phyloP scores from a whole-genome alignment of 805 yeast species.

The Metschnikowia continentalis region DNA sequence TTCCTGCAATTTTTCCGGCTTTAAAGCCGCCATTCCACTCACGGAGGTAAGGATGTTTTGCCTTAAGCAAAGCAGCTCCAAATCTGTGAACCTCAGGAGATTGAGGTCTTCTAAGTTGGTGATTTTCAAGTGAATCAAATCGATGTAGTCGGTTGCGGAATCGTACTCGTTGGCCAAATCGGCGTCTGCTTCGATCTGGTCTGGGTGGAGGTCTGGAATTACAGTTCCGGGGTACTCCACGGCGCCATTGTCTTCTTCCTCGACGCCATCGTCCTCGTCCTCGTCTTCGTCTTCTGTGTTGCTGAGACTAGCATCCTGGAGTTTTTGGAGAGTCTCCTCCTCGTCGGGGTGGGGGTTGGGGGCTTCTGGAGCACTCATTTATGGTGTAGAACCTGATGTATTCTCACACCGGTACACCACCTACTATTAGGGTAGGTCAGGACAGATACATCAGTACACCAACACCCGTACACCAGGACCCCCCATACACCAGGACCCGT shows the following conservation, averaged over 20 bases:
- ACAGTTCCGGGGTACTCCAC: conserved; percentile 43
- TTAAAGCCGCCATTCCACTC: conserved; percentile 52
- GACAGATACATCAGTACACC: background rate
- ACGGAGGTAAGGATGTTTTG: conserved; percentile 79
- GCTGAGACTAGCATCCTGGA: conserved; percentile 9
- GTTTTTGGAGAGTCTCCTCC: background rate
- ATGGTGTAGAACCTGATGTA: background rate
- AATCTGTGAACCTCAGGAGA: conserved; percentile 50
- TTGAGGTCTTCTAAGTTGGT: conserved; percentile 57
- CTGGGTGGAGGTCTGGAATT: conserved; percentile 44
- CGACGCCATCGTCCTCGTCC: conserved; percentile 19
- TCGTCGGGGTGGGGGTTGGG: background rate
- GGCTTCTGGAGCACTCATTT: background rate
- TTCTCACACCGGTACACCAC: too few species aligned
- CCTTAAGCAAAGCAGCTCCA: conserved; percentile 67
- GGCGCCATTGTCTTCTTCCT: conserved; percentile 32
- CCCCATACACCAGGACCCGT: background rate
- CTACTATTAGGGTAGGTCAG: too few species aligned
- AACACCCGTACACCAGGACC: background rate
- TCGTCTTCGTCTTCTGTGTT: conserved; percentile 22
- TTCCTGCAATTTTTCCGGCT: conserved; percentile 60
- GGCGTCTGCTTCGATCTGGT: conserved; percentile 62
- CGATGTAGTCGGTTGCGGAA: conserved; percentile 56
- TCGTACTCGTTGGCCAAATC: conserved; percentile 58
- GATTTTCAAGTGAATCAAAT: conserved; percentile 68